Base-by-base conservation (phyloP, 2,329 filamentous ascomycete genomes). In the Ceratocystis papillata region DNA sequence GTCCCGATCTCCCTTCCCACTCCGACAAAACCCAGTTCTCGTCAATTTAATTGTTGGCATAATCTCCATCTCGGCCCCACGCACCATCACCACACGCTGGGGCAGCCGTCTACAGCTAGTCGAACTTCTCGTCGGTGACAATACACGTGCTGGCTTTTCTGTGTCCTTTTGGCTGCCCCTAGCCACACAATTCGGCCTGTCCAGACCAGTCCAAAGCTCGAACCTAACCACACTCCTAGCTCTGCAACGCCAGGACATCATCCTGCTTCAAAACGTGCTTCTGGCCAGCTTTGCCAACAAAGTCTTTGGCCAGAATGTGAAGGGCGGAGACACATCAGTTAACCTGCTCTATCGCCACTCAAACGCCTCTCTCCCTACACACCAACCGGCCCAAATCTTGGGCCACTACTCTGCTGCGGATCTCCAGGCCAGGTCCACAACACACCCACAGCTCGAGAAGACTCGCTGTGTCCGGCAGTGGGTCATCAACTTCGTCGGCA, bases 281-380 rank as follows among this genome's bases (percentile, higher is more conserved):
- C 78, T 97, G 63, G 84, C 84, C 64, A 83, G 84, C 3, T 97
- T 93, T 73, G 81, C 82, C 63, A 83, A 84, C 60, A 86, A 83
- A 70, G 92, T 96, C 0, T 91, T 94, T 71, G 92, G 93, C 0
- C 88, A 95, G 73, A 94, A 87, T 72, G 76, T 96, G n/a, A 83
- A 82, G 69, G 84, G 84, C 6, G 81, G 88, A 70, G 69, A 64
- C 20, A 92, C 89, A 3, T 84, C 81, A 68, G 77, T 93, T 30
- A 80, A 86, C 69, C 75, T 95, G 55, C 75, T 95, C 20, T 84
- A 84, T 71, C 80, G 84, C 25, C 76, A 78, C 66, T 79, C 76
- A 1, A 30, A 70, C 79, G 83, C 25, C 76, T 78, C 65, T 79
- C 76, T 7, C 80, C 82, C 67, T 77, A 76, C 70, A 41, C 79